Evolutionary conservation across 768 basidiomycete genomes (phyloP).

Genomic region (Chalciporus pseudorubinellus): DNA sequence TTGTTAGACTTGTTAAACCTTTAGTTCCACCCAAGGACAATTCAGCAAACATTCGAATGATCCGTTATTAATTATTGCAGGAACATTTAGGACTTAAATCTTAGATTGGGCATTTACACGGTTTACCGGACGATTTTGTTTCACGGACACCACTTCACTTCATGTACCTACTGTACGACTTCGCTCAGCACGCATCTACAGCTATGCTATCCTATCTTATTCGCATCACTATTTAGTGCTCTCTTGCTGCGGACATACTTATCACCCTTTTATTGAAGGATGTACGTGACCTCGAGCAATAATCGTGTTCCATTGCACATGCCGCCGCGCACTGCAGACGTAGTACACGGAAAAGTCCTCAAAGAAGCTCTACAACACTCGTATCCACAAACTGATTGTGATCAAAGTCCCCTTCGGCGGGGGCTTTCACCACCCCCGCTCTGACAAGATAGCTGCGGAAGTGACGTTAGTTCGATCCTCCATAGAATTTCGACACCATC

Average conservation of each 20-base stretch:
- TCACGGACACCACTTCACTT: slow-evolving; percentile 13
- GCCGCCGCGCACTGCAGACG: neutral
- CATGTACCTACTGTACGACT: slow-evolving; percentile 14
- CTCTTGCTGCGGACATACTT: slow-evolving; percentile 10
- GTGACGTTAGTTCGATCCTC: neutral
- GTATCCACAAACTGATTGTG: slow-evolving; percentile 56
- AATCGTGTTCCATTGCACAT: neutral
- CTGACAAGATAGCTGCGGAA: slow-evolving; percentile 61
- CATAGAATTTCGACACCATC: neutral
- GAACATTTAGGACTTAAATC: slow-evolving; percentile 10
- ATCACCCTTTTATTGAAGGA: slow-evolving; percentile 3
- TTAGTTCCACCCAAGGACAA: slow-evolving; percentile 21
- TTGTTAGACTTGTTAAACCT: slow-evolving; percentile 23
- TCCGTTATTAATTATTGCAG: slow-evolving; percentile 24
- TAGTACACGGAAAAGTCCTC: slow-evolving; percentile 8
- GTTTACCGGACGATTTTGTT: slow-evolving; percentile 3
- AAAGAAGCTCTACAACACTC: slow-evolving; percentile 51
- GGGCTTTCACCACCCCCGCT: slow-evolving; percentile 64
- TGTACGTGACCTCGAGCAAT: neutral
- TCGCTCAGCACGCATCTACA: neutral
- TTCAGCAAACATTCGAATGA: slow-evolving; percentile 14
- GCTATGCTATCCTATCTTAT: slow-evolving; percentile 2
- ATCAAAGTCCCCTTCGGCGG: slow-evolving; percentile 54
- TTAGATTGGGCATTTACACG: slow-evolving; percentile 17
- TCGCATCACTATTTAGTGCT: slow-evolving; percentile 14